phyloP scores from a whole-genome alignment of 2,329 filamentous ascomycete species.

The Penicillium corylophilum region DNA sequence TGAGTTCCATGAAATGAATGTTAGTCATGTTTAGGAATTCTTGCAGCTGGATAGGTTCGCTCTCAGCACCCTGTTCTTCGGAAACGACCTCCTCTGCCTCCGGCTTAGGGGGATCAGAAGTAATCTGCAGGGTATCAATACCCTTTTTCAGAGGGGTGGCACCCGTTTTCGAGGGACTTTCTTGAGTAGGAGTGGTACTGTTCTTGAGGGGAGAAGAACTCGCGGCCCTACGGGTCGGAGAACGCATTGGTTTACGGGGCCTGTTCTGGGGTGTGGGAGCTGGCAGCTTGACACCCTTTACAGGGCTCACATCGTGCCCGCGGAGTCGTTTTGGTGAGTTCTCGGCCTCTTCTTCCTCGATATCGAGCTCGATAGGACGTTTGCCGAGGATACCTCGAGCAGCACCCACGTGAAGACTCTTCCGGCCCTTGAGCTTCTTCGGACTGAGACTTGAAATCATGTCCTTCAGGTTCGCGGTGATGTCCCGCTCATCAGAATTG shows the following conservation, averaged over 20 bases:
- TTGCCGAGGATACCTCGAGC: constrained; percentile 73
- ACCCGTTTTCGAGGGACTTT: constrained; percentile 42
- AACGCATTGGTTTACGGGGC: constrained; percentile 56
- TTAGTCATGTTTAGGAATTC: constrained; percentile 94
- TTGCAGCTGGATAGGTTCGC: constrained; percentile 74
- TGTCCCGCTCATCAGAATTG: constrained; percentile 59
- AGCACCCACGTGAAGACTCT: constrained; percentile 74
- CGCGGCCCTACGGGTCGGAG: constrained; percentile 47
- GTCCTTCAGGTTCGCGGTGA: constrained; percentile 67
- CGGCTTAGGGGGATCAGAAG: constrained; percentile 38
- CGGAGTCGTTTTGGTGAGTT: constrained; percentile 64
- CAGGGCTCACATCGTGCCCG: constrained; percentile 70
- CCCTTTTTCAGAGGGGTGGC: constrained; percentile 35
- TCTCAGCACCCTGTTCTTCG: constrained; percentile 47
- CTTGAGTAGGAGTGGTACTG: constrained; percentile 54
- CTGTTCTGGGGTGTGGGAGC: constrained; percentile 68
- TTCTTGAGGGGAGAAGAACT: constrained; percentile 35
- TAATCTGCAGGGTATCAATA: constrained; percentile 21
- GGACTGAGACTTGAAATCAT: constrained; percentile 78
- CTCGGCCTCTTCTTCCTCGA: constrained; percentile 60
- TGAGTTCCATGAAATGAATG: constrained; percentile 97
- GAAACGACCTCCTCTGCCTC: constrained; percentile 45
- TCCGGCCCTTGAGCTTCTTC: constrained; percentile 67
- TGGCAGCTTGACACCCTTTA: constrained; percentile 71
- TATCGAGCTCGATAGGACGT: constrained; percentile 68